Evolutionary conservation across 768 basidiomycete species (phyloP), one percentile per base, ranked within the genome.

Genomic region (Boletellus ananas): DNA sequence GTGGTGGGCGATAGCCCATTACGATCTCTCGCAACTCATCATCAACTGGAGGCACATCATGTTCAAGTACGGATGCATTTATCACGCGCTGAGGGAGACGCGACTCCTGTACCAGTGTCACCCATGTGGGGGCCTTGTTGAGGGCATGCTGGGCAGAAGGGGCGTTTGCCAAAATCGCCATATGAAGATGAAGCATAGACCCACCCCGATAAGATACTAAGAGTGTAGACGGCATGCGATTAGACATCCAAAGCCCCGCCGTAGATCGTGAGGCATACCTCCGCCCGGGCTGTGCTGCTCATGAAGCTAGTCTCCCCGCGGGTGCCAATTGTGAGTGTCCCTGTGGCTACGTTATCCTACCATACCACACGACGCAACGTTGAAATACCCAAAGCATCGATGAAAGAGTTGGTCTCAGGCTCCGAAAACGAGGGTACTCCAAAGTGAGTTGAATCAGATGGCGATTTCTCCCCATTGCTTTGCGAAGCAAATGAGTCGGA

Each of bases 221-320:
- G 31, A 47, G 12, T 9, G 29, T 18, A 17, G 6, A 36, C 21
- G 27, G 29, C 36, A 58, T 2, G 18, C 1, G 9, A 13, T 52
- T 18, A 49, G 25, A 31, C 8, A 49, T 35, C 23, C 27, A 34
- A 47, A 36, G 18, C 2, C 2, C 34, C 3, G 13, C 9, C 27
- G 21, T 25, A 16, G 42, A n/a, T 17, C 17, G 10, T 29, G 18
- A 53, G 11, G 58, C 77, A 44, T 55, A 85, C 85, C 74, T 88
- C 85, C 20, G 83, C 74, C 34, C 84, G 78, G 6, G 87, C 81
- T 0, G 84, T 87, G 50, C 76, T 74, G 16, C 87, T 84, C 50
- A 83, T 72, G 61, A 82, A 85, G 33, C 67, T 74, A 1, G 77
- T 73, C 54, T 79, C 79, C 0, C 81, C 81, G 41, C 76, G 64